phyloP scores from a whole-genome alignment of 2,329 filamentous ascomycete species.

The Fusarium globosum region DNA sequence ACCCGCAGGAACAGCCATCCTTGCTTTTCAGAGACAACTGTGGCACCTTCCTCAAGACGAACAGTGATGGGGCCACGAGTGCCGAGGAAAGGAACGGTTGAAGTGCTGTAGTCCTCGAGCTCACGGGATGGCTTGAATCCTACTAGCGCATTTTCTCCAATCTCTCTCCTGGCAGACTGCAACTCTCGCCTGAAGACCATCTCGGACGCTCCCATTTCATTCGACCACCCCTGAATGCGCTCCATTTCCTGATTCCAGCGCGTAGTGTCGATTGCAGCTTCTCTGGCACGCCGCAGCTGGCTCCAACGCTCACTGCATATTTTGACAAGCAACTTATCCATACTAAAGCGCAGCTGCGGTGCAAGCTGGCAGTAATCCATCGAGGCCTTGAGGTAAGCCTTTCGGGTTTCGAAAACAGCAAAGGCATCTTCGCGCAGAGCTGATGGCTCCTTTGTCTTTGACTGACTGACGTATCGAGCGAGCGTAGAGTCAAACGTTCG shows the following conservation, averaged over 20 bases:
- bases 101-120: conserved; percentile 90
- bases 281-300: conserved; percentile 80
- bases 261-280: conserved; percentile 71
- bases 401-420: conserved; percentile 90
- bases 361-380: conserved; percentile 93
- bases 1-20: conserved; percentile 91
- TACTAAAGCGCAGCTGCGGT: conserved; percentile 82
- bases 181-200: conserved; percentile 84
- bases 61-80: conserved; percentile 74
- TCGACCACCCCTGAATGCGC: conserved; percentile 89
- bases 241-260: conserved; percentile 86
- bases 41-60: conserved; percentile 63
- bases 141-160: conserved; percentile 80
- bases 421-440: conserved; percentile 95
- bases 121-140: conserved; percentile 85
- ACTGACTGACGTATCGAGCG: conserved; percentile 83
- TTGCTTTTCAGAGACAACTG: conserved; percentile 81
- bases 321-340: conserved; percentile 88
- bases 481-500: conserved; percentile 85
- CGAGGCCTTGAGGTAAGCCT: conserved; percentile 88
- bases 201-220: conserved; percentile 93
- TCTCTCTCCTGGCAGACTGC: conserved; percentile 79
- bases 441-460: conserved; percentile 93
- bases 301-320: conserved; percentile 89
- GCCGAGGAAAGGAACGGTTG: conserved; percentile 88